Evolutionary conservation across 306 rosid species (phyloP), one percentile per base, ranked within the genome.

Genomic region (Vicia sativa): DNA sequence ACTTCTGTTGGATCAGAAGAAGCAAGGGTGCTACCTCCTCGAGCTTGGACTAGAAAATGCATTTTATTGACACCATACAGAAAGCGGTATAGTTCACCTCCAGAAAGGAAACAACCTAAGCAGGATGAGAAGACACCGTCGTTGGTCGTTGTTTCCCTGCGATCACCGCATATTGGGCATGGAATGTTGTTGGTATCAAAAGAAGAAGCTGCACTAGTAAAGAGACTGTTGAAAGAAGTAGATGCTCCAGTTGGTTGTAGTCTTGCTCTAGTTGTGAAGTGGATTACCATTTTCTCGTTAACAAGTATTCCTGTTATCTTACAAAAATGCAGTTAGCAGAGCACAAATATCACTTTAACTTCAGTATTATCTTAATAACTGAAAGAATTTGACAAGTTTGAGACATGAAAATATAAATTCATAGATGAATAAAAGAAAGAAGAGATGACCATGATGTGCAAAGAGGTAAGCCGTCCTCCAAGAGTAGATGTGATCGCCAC

Each of bases 401-500:
- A 54, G 14, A 5, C 35, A 11, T 19, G 11, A 4, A 9, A 0
- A 38, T 12, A 52, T 21, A 4, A 21, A 53, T 5, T 34, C 10
- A 3, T 7, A 9, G 23, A 57, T 0, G 3, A 50, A 63, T 1
- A 26, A 13, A 58, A 25, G 63, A n/a, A 52, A 52, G 60, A 45
- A 67, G 48, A 59, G 39, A 65, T 74, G 70, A 89, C 95, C 96
- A 58, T 91, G 96, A 78, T 91, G 95, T 23, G 97, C 84, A 56
- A 75, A 85, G 66, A 89, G 23, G 74, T 87, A 87, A 54, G 85
- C 87, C 63, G 52, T 71, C 39, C 89, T 85, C 96, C 97, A 91
- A 1, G 97, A 85, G 75, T 91, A 89, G 31, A 91, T 82, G 52
- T 91, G 97, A 83, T 91, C 90, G 0, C 90, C 96, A 2, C 89